Percentiles rank a stretch among this genome's conserved stretches.
Evolutionary conservation across 2,329 filamentous ascomycete genomes (phyloP).

Genomic region (Pseudogymnoascus sp.): DNA sequence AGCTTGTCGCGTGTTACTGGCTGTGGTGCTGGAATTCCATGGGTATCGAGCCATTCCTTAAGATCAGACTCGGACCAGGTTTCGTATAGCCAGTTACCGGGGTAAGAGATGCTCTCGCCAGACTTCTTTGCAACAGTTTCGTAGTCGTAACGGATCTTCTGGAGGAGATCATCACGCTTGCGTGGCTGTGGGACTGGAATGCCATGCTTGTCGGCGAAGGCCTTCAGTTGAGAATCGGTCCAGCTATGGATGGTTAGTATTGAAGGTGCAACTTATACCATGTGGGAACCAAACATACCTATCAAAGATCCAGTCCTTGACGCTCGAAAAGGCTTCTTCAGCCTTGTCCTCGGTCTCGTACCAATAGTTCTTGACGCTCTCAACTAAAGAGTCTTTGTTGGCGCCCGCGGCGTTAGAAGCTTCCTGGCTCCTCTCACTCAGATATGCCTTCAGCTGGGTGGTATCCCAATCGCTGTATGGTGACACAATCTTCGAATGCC

Average conservation of each 20-base stretch:
- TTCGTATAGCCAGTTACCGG: conserved; percentile 89
- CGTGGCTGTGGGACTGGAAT: conserved; percentile 82
- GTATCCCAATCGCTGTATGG: conserved; percentile 74
- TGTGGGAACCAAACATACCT: conserved; percentile 39
- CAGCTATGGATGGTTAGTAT: conserved; percentile 51
- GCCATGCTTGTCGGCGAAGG: conserved; percentile 80
- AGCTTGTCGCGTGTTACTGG: conserved; percentile 77
- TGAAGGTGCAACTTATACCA: conserved; percentile 8
- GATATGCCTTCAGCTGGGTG: conserved; percentile 57
- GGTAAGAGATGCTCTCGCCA: conserved; percentile 75
- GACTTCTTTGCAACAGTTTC: conserved; percentile 64
- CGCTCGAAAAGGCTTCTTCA: conserved; percentile 59
- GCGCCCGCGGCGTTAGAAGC: conserved; percentile 57
- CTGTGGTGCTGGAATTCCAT: conserved; percentile 80
- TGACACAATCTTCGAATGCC: conserved; percentile 66
- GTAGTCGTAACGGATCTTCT: conserved; percentile 72
- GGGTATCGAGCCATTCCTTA: conserved; percentile 86
- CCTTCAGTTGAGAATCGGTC: conserved; percentile 87
- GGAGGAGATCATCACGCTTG: conserved; percentile 72
- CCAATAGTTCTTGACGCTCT: conserved; percentile 66
- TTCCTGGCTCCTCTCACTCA: conserved; percentile 64
- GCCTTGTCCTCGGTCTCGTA: conserved; percentile 72
- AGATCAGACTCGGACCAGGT: conserved; percentile 86
- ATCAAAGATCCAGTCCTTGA: conserved; percentile 90
- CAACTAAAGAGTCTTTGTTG: conserved; percentile 59